phyloP scores from a whole-genome alignment of 441 rosid species.

The Mallotus japonicus region DNA sequence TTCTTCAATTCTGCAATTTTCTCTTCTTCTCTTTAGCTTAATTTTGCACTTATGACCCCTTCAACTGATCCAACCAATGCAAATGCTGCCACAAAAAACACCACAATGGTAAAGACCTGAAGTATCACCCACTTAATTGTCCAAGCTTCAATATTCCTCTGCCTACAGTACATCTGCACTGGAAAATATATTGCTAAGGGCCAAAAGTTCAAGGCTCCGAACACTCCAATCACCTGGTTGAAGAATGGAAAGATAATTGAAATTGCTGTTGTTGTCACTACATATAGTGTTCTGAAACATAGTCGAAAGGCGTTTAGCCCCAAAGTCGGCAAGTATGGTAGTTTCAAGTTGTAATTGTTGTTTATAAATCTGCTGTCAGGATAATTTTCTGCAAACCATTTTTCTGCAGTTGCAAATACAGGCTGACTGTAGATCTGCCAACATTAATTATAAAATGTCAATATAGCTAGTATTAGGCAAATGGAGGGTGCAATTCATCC shows the following conservation, averaged over 20 bases:
- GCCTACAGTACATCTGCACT: conserved; percentile 45
- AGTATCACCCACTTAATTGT: conserved; percentile 39
- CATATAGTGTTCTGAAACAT: conserved; percentile 39
- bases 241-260: conserved; percentile 53
- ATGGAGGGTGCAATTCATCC: too few species aligned
- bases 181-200: conserved; percentile 51
- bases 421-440: conserved; percentile 45
- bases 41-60: conserved; percentile 38
- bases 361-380: conserved; percentile 33
- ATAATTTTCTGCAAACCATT: conserved; percentile 33
- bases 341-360: conserved; percentile 18
- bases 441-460: background rate
- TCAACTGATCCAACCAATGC: conserved; percentile 39
- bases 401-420: conserved; percentile 36
- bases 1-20: background rate
- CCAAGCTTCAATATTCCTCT: conserved; percentile 45
- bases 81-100: conserved; percentile 25
- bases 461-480: background rate
- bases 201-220: conserved; percentile 50
- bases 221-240: conserved; percentile 48
- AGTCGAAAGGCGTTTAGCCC: conserved; percentile 34
- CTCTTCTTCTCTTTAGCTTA: conserved; percentile 20
- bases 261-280: conserved; percentile 29
- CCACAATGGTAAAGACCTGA: conserved; percentile 25
- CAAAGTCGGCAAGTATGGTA: conserved; percentile 30